Conservation (phyloP, 176 grass and related monocot genomes). For the bread wheat (Triticum aestivum) region IWGSC_CS_RefSeq_v2.1 NC_057813.1:170082657-170083156, state of each 20-base stretch:
- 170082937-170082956: background rate
- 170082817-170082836: constrained; percentile 60
- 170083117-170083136: constrained; percentile 10
- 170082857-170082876: constrained; percentile 94
- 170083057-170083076: constrained; percentile 22
- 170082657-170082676: too few species aligned
- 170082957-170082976: background rate
- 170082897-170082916: constrained; percentile 69
- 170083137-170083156: constrained; percentile 11
- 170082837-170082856: constrained; percentile 93
- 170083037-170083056: constrained; percentile 1
- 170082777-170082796: background rate
- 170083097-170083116: background rate
- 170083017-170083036: background rate
- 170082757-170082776: too few species aligned
- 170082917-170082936: background rate
- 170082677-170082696: too few species aligned
- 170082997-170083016: background rate
- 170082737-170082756: too few species aligned
- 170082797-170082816: background rate
- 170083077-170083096: constrained; percentile 10
- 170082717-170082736: too few species aligned
- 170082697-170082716: too few species aligned
- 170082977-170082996: background rate
- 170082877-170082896: constrained; percentile 77